A percentile compares a stretch with the other conserved stretches of the same genome.
Evolutionary conservation across 805 yeast genomes (phyloP).

Genomic region (Metschnikowia cubensis): DNA sequence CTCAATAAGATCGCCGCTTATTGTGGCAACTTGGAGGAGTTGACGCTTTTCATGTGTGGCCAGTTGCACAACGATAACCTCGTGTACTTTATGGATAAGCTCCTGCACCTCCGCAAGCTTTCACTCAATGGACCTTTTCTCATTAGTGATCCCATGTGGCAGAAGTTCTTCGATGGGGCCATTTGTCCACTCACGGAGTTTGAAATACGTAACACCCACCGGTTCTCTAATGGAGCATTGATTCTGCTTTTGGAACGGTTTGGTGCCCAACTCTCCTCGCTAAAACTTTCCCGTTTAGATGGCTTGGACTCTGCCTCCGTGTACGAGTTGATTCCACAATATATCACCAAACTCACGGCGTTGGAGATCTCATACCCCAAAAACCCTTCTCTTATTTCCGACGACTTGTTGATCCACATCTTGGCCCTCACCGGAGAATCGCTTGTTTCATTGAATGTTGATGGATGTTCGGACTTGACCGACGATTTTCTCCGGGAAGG

Average conservation of each 20-base stretch:
- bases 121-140: conserved; percentile 88
- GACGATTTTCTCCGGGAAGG: conserved; percentile 61
- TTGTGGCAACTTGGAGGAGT: conserved; percentile 65
- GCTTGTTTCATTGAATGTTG: conserved; percentile 54
- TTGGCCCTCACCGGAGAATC: conserved; percentile 60
- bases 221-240: conserved; percentile 68
- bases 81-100: conserved; percentile 55
- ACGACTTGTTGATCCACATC: conserved; percentile 60
- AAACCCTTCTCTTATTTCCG: conserved; percentile 60
- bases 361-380: conserved; percentile 69
- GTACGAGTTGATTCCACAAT: conserved; percentile 63
- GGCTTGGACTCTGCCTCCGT: conserved; percentile 57
- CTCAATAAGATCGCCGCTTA: conserved; percentile 66
- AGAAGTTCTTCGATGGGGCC: conserved; percentile 57
- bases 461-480: conserved; percentile 71
- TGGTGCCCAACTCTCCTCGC: conserved; percentile 45
- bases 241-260: conserved; percentile 59
- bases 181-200: conserved; percentile 55
- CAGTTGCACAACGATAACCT: conserved; percentile 77
- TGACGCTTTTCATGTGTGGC: conserved; percentile 89
- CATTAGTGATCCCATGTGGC: conserved; percentile 75
- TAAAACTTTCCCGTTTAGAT: conserved; percentile 68
- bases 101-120: conserved; percentile 50
- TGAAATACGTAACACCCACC: conserved; percentile 74
- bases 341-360: conserved; percentile 46